These are phyloP conservation scores for Diaporthe batatas DNA, from an alignment of 2,329 filamentous ascomycete genomes.

Conservation along the genomic window DNA sequence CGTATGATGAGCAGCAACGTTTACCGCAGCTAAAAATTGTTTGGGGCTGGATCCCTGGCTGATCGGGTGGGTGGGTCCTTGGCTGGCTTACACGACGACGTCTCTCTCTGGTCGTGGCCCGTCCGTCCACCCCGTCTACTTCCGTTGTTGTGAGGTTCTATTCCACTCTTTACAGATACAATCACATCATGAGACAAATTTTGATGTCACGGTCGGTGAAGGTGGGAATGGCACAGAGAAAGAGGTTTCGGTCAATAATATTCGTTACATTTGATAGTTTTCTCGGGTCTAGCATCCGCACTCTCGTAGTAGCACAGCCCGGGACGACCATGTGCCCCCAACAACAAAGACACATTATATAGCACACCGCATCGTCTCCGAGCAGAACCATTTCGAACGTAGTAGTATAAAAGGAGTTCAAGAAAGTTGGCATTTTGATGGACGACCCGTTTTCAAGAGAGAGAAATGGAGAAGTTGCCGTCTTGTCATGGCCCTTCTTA, in stretches of 20 bases:
- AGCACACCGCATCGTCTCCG: constrained; percentile 27
- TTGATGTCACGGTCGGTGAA: neutral
- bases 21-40: neutral
- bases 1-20: constrained; percentile 19
- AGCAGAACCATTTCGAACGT: constrained; percentile 28
- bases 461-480: neutral
- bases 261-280: constrained; percentile 30
- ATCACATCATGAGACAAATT: neutral
- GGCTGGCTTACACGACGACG: constrained; percentile 19
- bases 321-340: constrained; percentile 7
- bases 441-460: neutral
- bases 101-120: neutral
- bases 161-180: neutral
- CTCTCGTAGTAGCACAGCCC: constrained; percentile 12
- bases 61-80: neutral
- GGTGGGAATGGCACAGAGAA: neutral
- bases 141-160: neutral
- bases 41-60: constrained; percentile 1
- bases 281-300: constrained; percentile 22
- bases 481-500: neutral
- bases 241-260: constrained; percentile 23
- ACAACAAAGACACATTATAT: constrained; percentile 1
- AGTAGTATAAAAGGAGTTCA: neutral
- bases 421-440: neutral
- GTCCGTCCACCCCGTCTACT: neutral